Conservation (phyloP, 169 alveolate species). For the Plasmodium fragile region DNA sequence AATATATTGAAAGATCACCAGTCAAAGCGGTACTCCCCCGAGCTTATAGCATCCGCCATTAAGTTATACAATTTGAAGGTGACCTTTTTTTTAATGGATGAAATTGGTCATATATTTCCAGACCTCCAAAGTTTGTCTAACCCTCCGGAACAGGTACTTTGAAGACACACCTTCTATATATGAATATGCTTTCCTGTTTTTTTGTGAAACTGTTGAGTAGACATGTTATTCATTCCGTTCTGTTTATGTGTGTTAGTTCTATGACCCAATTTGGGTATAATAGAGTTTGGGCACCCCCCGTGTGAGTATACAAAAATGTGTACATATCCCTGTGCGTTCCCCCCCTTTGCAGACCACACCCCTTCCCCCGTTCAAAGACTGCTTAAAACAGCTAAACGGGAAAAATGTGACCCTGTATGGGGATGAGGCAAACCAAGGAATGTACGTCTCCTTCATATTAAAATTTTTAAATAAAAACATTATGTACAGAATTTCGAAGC, state of each 20-base stretch:
- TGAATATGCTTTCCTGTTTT: neutral
- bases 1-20: conserved; percentile 23
- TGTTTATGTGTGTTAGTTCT: neutral
- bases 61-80: conserved; percentile 12
- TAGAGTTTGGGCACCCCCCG: neutral
- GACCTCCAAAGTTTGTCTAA: neutral
- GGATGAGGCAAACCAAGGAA: conserved; percentile 6
- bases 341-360: neutral
- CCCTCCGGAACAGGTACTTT: conserved; percentile 12
- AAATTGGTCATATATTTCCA: conserved; percentile 20
- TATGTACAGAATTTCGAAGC: conserved; percentile 30
- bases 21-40: conserved; percentile 13
- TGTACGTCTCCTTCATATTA: conserved; percentile 50
- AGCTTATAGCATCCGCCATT: conserved; percentile 28
- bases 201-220: neutral
- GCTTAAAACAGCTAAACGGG: conserved; percentile 41
- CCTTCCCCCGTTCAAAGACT: conserved; percentile 1
- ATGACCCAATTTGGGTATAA: neutral
- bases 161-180: neutral
- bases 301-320: neutral
- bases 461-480: conserved; percentile 23
- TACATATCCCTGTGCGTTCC: neutral
- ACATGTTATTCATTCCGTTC: neutral
- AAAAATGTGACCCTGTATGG: conserved; percentile 43
- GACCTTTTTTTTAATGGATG: conserved; percentile 17